Evolutionary conservation across 139 green algal species (phyloP), one percentile per base, ranked within the genome.

Genomic region (Ulvella scutata): DNA sequence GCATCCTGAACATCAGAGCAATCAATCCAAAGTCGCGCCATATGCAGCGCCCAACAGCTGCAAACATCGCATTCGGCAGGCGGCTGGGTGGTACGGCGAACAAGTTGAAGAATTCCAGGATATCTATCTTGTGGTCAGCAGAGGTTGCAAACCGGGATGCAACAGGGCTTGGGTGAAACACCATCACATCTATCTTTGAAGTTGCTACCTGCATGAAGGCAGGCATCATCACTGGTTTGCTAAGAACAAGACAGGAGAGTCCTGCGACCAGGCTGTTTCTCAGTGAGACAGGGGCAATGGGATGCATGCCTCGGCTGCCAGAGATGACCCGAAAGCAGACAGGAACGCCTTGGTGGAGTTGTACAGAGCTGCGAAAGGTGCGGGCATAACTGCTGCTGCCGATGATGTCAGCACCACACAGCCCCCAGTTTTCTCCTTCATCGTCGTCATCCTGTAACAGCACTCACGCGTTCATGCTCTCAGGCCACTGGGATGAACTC

Each of bases 151-250:
- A 96, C 78, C 89, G 85, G 23, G 89, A 91, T 7, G 89, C 89
- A 28, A 98, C 93, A 3, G 94, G 94, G 6, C 90, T 97, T 4
- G 94, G 94, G 82, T 97, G 92, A 76, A 97, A 89, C 1, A 96
- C 94, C 21, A 93, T 81, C 17, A 98, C 89, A 78, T 98, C 94
- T 74, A 98, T 94, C 60, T 93, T 93, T 38, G 88, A 79, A 3
- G 85, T 87, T 75, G 89, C 88, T 4, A 96, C 84, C 79, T 97
- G 89, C n/a, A 84, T 76, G 1, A 43, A 74, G 37, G 78, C n/a
- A n/a, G n/a, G n/a, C n/a, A n/a, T n/a, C n/a, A n/a, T n/a, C n/a
- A n/a, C n/a, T n/a, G n/a, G n/a, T n/a, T n/a, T n/a, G n/a, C n/a
- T n/a, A n/a, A n/a, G n/a, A n/a, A n/a, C n/a, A n/a, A n/a, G n/a